Base-by-base conservation (phyloP, 1,284 basidiomycete genomes). In the Melampsora americana region DNA sequence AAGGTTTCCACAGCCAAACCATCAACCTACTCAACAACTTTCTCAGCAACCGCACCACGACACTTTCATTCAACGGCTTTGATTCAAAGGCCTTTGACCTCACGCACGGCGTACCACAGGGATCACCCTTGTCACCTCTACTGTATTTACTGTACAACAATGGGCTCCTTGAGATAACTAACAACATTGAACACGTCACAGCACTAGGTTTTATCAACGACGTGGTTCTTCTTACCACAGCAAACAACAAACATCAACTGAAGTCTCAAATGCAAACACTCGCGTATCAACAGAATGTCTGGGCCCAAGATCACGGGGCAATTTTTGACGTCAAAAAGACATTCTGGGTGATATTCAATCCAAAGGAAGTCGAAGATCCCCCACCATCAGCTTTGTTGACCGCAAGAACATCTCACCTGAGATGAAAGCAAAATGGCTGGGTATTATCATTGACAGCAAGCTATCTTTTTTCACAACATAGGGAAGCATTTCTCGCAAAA, bases 271-370 rank as follows among this genome's bases (percentile, higher is more conserved):
- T 59, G 26, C 9, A 12, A n/a, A 12, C 20, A 23, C 50, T 39
- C 12, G 23, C 32, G 9, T 12, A 12, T 4, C 50, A n/a, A 26
- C 60, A 44, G n/a, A 26, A 59, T n/a, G 26, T 2, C 1, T 60
- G 68, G 50, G 56, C 30, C 4, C 1, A 60, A 23, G 28, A 42
- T 9, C 16, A 59, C 18, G 56, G 68, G 3, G 68, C 50, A 9
- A 59, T 69, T 56, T 53, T 68, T 53, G 66, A 68, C 28, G n/a
- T 26, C n/a, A 50, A 68, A 48, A 68, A 68, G 20, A 26, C 66
- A 14, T 20, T 26, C 26, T 18, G 48, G 6, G 53, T 68, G 44
- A 30, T 32, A 1, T 66, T 66, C 32, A 39, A 30, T 18, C 28
- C 12, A 5, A 32, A 66, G 20, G 44, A n/a, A 5, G 9, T 42